Conservation (phyloP, 1,284 basidiomycete species). For the Gomphus bonarii region DNA sequence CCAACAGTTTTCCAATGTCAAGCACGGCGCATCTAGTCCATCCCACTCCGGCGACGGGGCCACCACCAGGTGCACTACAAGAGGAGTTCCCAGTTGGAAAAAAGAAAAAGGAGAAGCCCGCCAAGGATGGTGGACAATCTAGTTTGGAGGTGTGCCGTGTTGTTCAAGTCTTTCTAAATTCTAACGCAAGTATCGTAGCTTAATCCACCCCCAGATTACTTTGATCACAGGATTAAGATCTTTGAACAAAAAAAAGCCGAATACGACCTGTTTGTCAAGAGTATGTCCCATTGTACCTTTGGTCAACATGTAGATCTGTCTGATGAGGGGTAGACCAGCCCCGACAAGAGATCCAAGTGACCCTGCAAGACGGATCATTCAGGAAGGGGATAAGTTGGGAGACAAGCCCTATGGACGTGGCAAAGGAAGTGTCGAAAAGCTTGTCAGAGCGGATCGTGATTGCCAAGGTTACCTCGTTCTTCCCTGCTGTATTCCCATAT, state of each 20-base stretch:
- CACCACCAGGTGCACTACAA: slow-evolving; percentile 17
- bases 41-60: slow-evolving; percentile 22
- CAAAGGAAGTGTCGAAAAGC: slow-evolving; percentile 80
- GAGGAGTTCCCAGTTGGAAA: background rate
- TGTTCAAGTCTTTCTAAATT: background rate
- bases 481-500: background rate
- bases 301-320: background rate
- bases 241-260: slow-evolving; percentile 87
- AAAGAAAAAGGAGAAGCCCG: slow-evolving; percentile 26
- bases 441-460: slow-evolving; percentile 89
- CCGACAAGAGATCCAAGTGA: slow-evolving; percentile 76
- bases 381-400: slow-evolving; percentile 87
- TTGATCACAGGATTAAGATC: slow-evolving; percentile 84
- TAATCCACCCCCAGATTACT: slow-evolving; percentile 77
- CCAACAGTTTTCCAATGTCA: background rate
- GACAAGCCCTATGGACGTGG: slow-evolving; percentile 91
- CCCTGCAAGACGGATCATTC: slow-evolving; percentile 80
- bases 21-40: slow-evolving; percentile 25
- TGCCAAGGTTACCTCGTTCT: slow-evolving; percentile 54
- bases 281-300: slow-evolving; percentile 27
- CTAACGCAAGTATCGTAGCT: slow-evolving; percentile 38
- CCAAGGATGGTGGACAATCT: slow-evolving; percentile 16
- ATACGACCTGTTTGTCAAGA: slow-evolving; percentile 72
- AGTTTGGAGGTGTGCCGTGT: slow-evolving; percentile 4
- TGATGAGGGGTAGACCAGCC: slow-evolving; percentile 54